Evolutionary conservation across 371 early-diverging fungal species (phyloP), one percentile per base, ranked within the genome.

Genomic region (Rhizopus arrhizus): DNA sequence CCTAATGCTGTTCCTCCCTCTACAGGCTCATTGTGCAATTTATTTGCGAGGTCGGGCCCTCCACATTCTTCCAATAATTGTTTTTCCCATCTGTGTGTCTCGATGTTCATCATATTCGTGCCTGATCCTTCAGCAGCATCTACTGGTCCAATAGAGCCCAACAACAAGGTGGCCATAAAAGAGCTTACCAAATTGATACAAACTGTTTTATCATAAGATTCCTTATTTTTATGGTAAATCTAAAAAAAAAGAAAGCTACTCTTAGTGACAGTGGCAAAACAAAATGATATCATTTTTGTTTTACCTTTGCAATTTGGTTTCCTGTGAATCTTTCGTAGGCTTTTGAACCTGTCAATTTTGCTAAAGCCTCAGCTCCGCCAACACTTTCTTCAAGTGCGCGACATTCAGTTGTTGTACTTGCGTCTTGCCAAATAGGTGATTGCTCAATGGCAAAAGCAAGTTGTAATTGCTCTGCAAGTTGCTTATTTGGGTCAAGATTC

Each of bases 361-460:
- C 91, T 46, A 92, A 71, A 3, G 66, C 66, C 22, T 80, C 75
- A 1, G 86, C 60, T 0, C 88, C 84, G 3, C 91, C 92, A 3
- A 85, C 81, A 4, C 69, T 63, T 22, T 66, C 56, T 51, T 92
- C 89, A 29, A 92, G 70, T 4, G 72, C 64, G 8, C 70, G 69
- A 54, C 94, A 93, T 61, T 92, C 84, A 36, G 68, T 47, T 0
- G 72, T 63, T 3, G 93, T 92, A 63, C 91, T 92, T 8, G 90
- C 82, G 57, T 93, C 94, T 70, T 90, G 89, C 94, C 94, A 93
- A 58, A 90, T 91, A 3, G 94, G 94, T 2, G 91, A 91, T 36
- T 85, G 69, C 11, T 41, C 13, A 31, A 89, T 59, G 1, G 90
- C 64, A 70, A 93, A 91, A 0, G 82, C 87, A 34, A 76, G 55